A percentile compares a stretch with the other conserved stretches of the same genome.
These are phyloP conservation scores for Aspergillus ruber DNA, from an alignment of 2,329 filamentous ascomycete genomes.

Conservation along the genomic window DNA sequence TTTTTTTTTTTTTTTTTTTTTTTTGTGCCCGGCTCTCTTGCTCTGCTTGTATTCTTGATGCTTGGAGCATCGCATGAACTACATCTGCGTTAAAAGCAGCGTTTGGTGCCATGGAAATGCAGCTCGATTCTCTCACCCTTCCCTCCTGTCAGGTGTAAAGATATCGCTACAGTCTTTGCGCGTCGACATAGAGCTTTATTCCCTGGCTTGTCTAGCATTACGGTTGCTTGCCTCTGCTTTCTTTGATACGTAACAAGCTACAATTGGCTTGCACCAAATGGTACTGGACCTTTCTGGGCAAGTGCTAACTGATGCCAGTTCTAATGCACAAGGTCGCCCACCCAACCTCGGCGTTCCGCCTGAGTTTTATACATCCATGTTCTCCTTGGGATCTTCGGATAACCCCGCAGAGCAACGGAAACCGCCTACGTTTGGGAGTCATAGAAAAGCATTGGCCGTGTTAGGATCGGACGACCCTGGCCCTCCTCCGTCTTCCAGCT, in stretches of 20 bases:
- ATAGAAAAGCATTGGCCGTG: slow-evolving; percentile 29
- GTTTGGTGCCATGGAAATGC: not conserved
- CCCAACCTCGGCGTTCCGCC: slow-evolving; percentile 12
- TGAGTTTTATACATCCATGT: slow-evolving; percentile 26
- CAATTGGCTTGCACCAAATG: not conserved
- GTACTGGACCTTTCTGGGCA: not conserved
- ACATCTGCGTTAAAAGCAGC: not conserved
- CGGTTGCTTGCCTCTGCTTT: too few relatives aligned
- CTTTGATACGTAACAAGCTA: not conserved
- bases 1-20: too few relatives aligned
- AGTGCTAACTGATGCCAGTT: slow-evolving; percentile 15
- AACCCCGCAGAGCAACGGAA: slow-evolving; percentile 34
- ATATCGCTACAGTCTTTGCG: not conserved
- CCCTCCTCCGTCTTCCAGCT: slow-evolving; percentile 14
- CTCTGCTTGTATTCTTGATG: not conserved
- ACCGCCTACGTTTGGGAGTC: slow-evolving; percentile 24
- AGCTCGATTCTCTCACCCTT: too few relatives aligned
- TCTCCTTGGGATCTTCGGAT: slow-evolving; percentile 30
- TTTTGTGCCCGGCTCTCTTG: not conserved
- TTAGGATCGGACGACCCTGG: slow-evolving; percentile 23
- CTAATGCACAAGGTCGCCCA: slow-evolving; percentile 16
- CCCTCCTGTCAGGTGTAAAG: too few relatives aligned
- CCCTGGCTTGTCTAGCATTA: too few relatives aligned
- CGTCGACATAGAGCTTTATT: not conserved
- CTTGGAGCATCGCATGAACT: too few relatives aligned